Conservation (phyloP, 768 basidiomycete genomes). For the Clitopilus passeckerianus region DNA sequence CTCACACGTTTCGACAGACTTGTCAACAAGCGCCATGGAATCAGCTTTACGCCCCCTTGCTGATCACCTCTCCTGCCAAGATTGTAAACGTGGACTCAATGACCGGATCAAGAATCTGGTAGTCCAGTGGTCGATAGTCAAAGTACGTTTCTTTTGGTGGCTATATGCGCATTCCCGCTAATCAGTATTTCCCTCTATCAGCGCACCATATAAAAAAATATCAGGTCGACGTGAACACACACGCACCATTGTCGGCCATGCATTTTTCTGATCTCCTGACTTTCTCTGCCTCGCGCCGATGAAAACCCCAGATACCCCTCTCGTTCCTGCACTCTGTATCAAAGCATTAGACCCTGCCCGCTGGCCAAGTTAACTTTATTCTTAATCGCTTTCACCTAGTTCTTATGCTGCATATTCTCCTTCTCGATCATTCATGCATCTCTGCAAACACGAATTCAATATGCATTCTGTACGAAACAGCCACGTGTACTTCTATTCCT, state of each 20-base stretch:
- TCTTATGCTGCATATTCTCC: not conserved
- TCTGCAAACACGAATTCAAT: conserved; percentile 11
- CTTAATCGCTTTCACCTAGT: not conserved
- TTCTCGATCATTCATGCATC: conserved; percentile 1
- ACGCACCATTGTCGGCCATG: not conserved
- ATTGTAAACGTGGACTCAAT: conserved; percentile 57
- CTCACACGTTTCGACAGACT: conserved; percentile 35
- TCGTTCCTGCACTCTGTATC: not conserved
- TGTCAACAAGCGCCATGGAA: conserved; percentile 72
- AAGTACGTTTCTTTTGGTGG: conserved; percentile 37
- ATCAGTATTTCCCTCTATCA: conserved; percentile 13
- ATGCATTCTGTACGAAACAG: not conserved
- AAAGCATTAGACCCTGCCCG: not conserved
- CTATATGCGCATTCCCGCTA: conserved; percentile 1
- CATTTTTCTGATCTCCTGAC: not conserved
- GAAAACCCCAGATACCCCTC: not conserved
- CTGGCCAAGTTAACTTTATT: not conserved
- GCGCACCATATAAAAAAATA: conserved; percentile 48
- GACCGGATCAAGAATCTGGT: conserved; percentile 67
- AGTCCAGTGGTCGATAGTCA: conserved; percentile 76
- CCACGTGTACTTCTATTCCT: not conserved
- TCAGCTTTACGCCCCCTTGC: conserved; percentile 64
- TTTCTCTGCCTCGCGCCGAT: not conserved
- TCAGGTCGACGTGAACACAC: not conserved
- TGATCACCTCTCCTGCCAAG: conserved; percentile 64